phyloP scores from a whole-genome alignment of 129 eudicot genomes.

The Pulicaria dysenterica region DNA sequence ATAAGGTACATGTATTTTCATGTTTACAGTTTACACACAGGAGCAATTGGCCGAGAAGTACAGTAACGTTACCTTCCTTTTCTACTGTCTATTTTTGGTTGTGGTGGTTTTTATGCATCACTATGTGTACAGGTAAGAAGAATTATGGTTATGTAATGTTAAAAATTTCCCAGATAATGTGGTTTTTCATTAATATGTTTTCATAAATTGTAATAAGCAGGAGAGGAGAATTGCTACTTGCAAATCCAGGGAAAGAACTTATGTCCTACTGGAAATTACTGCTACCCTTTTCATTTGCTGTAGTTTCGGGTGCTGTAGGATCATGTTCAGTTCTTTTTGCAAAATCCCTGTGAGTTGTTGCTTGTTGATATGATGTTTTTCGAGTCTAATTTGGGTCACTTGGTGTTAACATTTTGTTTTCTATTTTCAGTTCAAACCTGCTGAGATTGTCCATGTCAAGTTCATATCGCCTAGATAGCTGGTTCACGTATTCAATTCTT shows the following conservation, averaged over 20 bases:
- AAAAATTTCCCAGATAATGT: neutral
- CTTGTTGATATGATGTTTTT: conserved; percentile 10
- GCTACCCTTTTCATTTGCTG: conserved; percentile 91
- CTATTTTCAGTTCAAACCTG: conserved; percentile 79
- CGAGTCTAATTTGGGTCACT: neutral
- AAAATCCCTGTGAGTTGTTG: conserved; percentile 79
- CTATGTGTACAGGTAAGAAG: conserved; percentile 72
- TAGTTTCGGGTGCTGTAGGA: conserved; percentile 98
- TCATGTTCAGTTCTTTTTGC: conserved; percentile 98
- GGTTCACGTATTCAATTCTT: conserved; percentile 96
- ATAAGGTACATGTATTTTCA: too few relatives aligned
- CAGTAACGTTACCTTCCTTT: conserved; percentile 76
- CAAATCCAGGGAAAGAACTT: conserved; percentile 64
- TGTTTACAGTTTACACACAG: conserved; percentile 79
- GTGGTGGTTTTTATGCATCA: conserved; percentile 72
- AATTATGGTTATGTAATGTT: neutral
- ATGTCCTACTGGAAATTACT: conserved; percentile 80
- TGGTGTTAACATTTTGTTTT: conserved; percentile 1
- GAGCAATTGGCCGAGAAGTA: conserved; percentile 96
- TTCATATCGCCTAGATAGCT: conserved; percentile 78
- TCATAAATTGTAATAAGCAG: conserved; percentile 47
- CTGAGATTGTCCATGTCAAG: conserved; percentile 90
- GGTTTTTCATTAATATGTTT: conserved; percentile 7
- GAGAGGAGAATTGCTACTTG: conserved; percentile 75
- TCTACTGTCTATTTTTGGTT: conserved; percentile 77